A percentile compares a stretch with the other conserved stretches of the same genome.
Conservation (phyloP, 202 grass and related monocot species). For the Zoysia matrella region DNA sequence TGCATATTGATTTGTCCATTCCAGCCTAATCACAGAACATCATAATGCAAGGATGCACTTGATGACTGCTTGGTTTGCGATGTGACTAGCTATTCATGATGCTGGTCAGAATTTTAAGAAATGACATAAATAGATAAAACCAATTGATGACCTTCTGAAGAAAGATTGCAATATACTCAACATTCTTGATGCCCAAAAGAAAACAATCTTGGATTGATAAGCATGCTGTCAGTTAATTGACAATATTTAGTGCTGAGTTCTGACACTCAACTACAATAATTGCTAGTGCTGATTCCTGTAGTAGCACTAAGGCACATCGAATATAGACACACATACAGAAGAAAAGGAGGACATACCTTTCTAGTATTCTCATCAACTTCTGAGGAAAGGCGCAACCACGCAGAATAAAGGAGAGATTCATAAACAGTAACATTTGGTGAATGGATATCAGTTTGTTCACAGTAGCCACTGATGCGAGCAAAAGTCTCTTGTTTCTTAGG, state of each 20-base stretch:
- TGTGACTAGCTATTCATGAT: no score
- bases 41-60: not conserved
- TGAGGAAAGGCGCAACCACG: conserved; percentile 77
- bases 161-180: not conserved
- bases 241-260: not conserved
- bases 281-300: not conserved
- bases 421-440: conserved; percentile 83
- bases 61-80: not conserved
- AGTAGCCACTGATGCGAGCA: conserved; percentile 87
- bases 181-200: not conserved
- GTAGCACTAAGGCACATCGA: conserved; percentile 4
- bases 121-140: not conserved
- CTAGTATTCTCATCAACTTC: conserved; percentile 57
- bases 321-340: not conserved
- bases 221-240: conserved; percentile 14
- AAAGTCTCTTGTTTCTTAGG: conserved; percentile 94
- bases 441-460: conserved; percentile 95
- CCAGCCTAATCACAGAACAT: not conserved
- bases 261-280: conserved; percentile 9
- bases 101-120: not conserved
- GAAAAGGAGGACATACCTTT: conserved; percentile 45
- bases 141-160: not conserved
- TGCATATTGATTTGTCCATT: not conserved
- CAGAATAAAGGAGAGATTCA: conserved; percentile 85
- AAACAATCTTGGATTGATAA: not conserved